phyloP scores from a whole-genome alignment of 2,329 filamentous ascomycete genomes.

The Aspergillus novofumigatus region DNA sequence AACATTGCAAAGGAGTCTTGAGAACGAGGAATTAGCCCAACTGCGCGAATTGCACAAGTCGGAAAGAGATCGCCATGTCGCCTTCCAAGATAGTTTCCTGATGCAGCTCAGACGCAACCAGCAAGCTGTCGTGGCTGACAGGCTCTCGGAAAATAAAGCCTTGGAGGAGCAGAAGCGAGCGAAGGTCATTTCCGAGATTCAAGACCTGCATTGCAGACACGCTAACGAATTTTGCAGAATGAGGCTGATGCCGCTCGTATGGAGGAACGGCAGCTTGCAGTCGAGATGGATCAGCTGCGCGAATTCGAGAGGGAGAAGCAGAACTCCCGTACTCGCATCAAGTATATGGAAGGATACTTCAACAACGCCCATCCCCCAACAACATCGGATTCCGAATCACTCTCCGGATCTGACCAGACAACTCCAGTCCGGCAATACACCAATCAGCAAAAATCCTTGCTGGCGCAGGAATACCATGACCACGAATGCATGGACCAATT shows the following conservation, averaged over 20 bases:
- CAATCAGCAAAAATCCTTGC: conserved; percentile 39
- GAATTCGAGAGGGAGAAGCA: conserved; percentile 43
- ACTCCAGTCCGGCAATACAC: conserved; percentile 34
- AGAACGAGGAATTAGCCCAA: conserved; percentile 27
- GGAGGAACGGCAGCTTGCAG: conserved; percentile 42
- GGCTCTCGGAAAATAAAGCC: conserved; percentile 25
- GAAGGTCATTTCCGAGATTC: conserved; percentile 27
- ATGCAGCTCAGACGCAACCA: conserved; percentile 28
- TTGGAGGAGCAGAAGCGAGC: conserved; percentile 34
- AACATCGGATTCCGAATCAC: conserved; percentile 15
- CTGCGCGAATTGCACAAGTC: conserved; percentile 29
- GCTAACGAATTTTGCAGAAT: conserved; percentile 28
- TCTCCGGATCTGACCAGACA: conserved; percentile 16
- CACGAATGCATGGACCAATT: conserved; percentile 42
- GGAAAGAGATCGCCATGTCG: conserved; percentile 29
- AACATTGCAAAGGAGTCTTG: conserved; percentile 31
- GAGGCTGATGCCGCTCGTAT: conserved; percentile 30
- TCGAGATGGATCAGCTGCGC: conserved; percentile 42
- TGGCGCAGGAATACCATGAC: conserved; percentile 43
- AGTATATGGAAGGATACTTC: conserved; percentile 47
- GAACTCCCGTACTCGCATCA: conserved; percentile 42
- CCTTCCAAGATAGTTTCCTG: conserved; percentile 31
- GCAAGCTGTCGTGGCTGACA: conserved; percentile 26
- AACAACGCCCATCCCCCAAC: conserved; percentile 36
- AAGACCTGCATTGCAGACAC: background rate